A percentile compares a stretch with the other conserved stretches of the same genome.
phyloP scores from a whole-genome alignment of 257 asterid genomes.

The Prunella vulgaris region DNA sequence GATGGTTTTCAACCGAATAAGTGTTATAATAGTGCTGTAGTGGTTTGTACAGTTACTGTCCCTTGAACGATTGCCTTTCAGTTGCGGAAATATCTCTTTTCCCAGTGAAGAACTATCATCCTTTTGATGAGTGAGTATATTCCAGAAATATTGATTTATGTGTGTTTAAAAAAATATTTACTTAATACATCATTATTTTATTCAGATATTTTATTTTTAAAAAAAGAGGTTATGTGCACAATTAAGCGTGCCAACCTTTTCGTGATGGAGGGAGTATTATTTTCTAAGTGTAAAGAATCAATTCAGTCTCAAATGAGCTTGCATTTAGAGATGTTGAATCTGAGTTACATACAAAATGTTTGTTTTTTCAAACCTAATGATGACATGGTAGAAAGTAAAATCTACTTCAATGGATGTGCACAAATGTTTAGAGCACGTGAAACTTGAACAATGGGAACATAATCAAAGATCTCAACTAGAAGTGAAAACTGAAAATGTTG shows the following conservation, averaged over 20 bases:
- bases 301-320: neutral
- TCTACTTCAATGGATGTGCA: too few relatives aligned
- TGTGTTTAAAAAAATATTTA: too few relatives aligned
- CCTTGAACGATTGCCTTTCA: neutral
- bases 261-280: too few relatives aligned
- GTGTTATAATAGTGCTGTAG: conserved; percentile 20
- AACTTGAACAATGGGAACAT: neutral
- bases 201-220: too few relatives aligned
- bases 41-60: conserved; percentile 24
- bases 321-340: neutral
- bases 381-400: neutral
- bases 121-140: neutral
- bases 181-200: too few relatives aligned
- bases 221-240: too few relatives aligned
- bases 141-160: too few relatives aligned
- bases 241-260: too few relatives aligned
- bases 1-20: conserved; percentile 24
- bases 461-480: neutral
- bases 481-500: neutral
- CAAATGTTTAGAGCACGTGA: neutral
- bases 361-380: neutral
- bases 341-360: neutral
- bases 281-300: too few relatives aligned
- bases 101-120: neutral
- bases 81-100: neutral